Base-by-base conservation (phyloP, 768 basidiomycete species). In the Cantharellus cinnabarinus region DNA sequence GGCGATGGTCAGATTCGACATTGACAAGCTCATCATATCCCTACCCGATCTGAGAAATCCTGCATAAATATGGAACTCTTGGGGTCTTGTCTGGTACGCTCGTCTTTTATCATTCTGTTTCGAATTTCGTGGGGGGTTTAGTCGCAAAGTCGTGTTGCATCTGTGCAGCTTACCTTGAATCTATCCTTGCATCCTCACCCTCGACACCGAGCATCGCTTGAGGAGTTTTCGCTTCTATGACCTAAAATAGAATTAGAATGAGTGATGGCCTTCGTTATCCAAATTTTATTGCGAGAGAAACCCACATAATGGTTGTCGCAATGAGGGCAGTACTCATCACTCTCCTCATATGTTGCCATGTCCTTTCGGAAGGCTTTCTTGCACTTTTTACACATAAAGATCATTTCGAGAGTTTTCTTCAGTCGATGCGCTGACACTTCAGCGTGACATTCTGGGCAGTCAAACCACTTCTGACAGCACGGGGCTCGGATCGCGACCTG, bases 221-320 rank as follows among this genome's bases (percentile, higher is more conserved):
- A 0, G 93, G 88, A 35, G 81, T 88, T 70, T 93, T 94, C 4
- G 94, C 93, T 40, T 93, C 87, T 63, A 94, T 75, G 41, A 98
- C 85, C 91, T 97, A 5, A 5, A 29, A 35, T 10, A 42, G 50
- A 10, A 39, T 5, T 41, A 58, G 62, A 59, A 62, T 40, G 42
- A 4, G 38, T 34, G 34, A 41, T 44, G 42, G 15, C 42, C 20
- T 38, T 40, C 34, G 42, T 41, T 42, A n/a, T 53, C 41, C 5
- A 3, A 10, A 15, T 7, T 34, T 38, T 15, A 35, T 53, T 37
- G 35, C 48, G 29, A 10, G 20, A 38, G 15, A 20, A n/a, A 74
- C 85, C 65, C 67, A 94, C 95, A 69, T 93, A 99, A 68, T 93
- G 93, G 68, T 98, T 98, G 71, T 97, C 95, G 67, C 95, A 97